phyloP scores from a whole-genome alignment of 768 basidiomycete genomes.

The Lentinula guzmanii region DNA sequence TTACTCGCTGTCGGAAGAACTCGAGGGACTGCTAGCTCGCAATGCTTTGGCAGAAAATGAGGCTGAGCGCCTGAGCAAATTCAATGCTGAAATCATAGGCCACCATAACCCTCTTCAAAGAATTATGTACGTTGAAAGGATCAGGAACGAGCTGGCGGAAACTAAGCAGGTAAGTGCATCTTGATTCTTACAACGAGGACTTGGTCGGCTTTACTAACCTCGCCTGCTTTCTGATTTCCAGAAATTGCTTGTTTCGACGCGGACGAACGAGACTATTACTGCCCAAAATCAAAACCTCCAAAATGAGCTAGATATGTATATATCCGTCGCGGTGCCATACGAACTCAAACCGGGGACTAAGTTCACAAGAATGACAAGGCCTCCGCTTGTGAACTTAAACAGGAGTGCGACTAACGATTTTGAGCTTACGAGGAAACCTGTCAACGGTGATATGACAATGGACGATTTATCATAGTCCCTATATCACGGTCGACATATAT shows the following conservation, averaged over 20 bases:
- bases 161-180: slow-evolving; percentile 63
- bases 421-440: not conserved
- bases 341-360: slow-evolving; percentile 49
- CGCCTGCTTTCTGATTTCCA: slow-evolving; percentile 14
- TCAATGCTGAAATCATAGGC: slow-evolving; percentile 82
- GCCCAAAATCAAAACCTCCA: slow-evolving; percentile 40
- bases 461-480: slow-evolving; percentile 29
- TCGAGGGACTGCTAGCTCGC: slow-evolving; percentile 56
- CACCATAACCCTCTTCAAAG: slow-evolving; percentile 82
- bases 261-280: slow-evolving; percentile 42
- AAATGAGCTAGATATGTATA: slow-evolving; percentile 56
- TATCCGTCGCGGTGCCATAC: slow-evolving; percentile 43
- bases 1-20: slow-evolving; percentile 53
- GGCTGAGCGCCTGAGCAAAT: slow-evolving; percentile 62
- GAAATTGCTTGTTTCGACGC: slow-evolving; percentile 42
- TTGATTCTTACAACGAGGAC: not conserved
- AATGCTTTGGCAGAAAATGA: slow-evolving; percentile 81
- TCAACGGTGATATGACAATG: slow-evolving; percentile 42
- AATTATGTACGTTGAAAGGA: slow-evolving; percentile 81
- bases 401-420: slow-evolving; percentile 20
- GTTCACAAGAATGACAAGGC: slow-evolving; percentile 45
- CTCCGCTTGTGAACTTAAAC: slow-evolving; percentile 39
- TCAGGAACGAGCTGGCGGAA: slow-evolving; percentile 75
- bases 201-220: not conserved
- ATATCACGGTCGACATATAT: too few species aligned